Conservation (phyloP, 1,284 basidiomycete genomes). For the Ustilago trichophora region DNA sequence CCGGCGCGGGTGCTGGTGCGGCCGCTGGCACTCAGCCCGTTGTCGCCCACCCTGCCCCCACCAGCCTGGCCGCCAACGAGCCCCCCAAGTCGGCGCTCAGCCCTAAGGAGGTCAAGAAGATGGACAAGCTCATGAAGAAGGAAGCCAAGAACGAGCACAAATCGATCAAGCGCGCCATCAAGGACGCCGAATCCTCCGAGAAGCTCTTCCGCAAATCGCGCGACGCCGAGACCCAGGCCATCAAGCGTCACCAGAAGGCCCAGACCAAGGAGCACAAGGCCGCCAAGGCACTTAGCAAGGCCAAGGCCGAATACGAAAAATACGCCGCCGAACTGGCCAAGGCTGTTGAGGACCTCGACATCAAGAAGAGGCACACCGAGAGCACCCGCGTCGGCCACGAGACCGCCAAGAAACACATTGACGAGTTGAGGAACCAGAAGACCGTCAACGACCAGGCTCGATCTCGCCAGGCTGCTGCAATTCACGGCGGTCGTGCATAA, state of each 20-base stretch:
- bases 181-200: conserved; percentile 51
- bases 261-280: conserved; percentile 57
- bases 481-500: conserved; percentile 36
- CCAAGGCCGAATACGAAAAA: conserved; percentile 55
- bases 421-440: conserved; percentile 52
- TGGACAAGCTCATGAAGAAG: conserved; percentile 59
- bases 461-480: conserved; percentile 31
- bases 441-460: conserved; percentile 52
- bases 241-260: conserved; percentile 57
- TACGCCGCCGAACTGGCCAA: conserved; percentile 49
- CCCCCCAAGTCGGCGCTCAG: conserved; percentile 35
- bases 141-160: conserved; percentile 61
- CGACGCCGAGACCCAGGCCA: conserved; percentile 53
- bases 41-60: conserved; percentile 21
- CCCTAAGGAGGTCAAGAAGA: conserved; percentile 58
- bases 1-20: conserved; percentile 3
- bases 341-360: conserved; percentile 57
- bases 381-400: conserved; percentile 48
- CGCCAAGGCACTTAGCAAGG: conserved; percentile 52
- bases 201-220: conserved; percentile 57
- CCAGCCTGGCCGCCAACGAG: conserved; percentile 18
- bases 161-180: conserved; percentile 54
- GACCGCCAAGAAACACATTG: conserved; percentile 49
- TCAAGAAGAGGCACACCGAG: conserved; percentile 59
- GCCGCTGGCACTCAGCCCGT: conserved; percentile 6